These are phyloP conservation scores for Xylariaceae sp. DNA, from an alignment of 2,329 filamentous ascomycete genomes.

Conservation along the genomic window DNA sequence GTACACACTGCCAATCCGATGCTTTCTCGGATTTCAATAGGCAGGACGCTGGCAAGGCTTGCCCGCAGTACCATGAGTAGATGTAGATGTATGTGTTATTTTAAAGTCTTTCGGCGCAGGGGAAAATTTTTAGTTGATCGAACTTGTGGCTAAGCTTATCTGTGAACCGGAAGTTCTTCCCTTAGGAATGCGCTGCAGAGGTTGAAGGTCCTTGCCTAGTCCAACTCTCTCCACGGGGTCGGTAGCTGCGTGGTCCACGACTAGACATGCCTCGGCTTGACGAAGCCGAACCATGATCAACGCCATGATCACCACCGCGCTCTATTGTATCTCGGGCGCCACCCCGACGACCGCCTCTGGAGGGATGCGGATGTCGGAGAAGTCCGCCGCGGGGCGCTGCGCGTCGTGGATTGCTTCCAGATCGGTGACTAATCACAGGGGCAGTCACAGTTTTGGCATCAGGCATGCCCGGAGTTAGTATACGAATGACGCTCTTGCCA, in stretches of 20 bases:
- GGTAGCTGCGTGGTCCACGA: slow-evolving; percentile 21
- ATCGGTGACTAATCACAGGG: slow-evolving; percentile 17
- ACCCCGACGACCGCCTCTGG: slow-evolving; percentile 20
- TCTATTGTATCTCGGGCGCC: slow-evolving; percentile 15
- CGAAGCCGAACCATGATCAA: slow-evolving; percentile 11
- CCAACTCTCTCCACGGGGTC: slow-evolving; percentile 25
- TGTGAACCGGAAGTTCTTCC: not conserved
- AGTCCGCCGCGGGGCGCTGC: slow-evolving; percentile 12
- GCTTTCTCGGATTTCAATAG: slow-evolving; percentile 6
- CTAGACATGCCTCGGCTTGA: slow-evolving; percentile 16
- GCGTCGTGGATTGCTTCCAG: slow-evolving; percentile 22
- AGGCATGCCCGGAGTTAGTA: slow-evolving; percentile 39
- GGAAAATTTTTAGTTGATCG: slow-evolving; percentile 3
- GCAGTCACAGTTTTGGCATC: slow-evolving; percentile 33
- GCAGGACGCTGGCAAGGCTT: slow-evolving; percentile 7
- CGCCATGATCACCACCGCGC: slow-evolving; percentile 9
- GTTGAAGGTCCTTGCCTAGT: slow-evolving; percentile 16
- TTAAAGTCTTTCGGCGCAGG: not conserved
- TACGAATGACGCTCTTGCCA: slow-evolving; percentile 39
- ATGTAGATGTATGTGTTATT: slow-evolving; percentile 7
- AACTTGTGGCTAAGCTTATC: not conserved
- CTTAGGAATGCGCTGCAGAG: slow-evolving; percentile 15
- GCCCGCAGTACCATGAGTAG: not conserved
- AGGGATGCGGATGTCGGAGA: slow-evolving; percentile 13
- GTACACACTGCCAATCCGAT: slow-evolving; percentile 18